Evolutionary conservation across 371 early-diverging fungal genomes (phyloP).

Genomic region (Cokeromyces recurvatus): DNA sequence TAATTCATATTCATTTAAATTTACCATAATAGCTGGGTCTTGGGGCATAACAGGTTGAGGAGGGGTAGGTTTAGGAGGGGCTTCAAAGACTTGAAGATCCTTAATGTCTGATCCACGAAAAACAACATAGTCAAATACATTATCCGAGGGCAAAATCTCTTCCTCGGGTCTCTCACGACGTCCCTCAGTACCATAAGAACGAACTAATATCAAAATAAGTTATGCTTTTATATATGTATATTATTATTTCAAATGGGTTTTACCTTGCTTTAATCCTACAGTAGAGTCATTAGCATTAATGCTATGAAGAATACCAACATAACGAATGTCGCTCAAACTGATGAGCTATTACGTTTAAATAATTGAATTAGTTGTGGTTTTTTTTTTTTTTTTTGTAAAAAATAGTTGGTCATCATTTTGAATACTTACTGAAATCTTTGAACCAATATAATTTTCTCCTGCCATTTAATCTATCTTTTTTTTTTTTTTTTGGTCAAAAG

Average conservation of each 20-base stretch:
- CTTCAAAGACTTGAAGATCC: slow-evolving; percentile 84
- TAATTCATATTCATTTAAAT: too few species aligned
- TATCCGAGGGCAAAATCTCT: slow-evolving; percentile 79
- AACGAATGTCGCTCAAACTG: slow-evolving; percentile 88
- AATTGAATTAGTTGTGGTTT: neutral
- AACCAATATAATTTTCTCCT: slow-evolving; percentile 66
- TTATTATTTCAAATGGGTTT: too few species aligned
- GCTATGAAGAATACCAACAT: slow-evolving; percentile 83
- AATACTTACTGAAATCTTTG: slow-evolving; percentile 58
- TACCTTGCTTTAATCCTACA: slow-evolving; percentile 87
- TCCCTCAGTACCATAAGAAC: slow-evolving; percentile 84
- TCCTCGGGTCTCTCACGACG: slow-evolving; percentile 74
- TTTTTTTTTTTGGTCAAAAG: too few species aligned
- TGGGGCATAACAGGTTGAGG: slow-evolving; percentile 62
- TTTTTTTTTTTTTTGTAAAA: neutral
- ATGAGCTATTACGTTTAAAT: slow-evolving; percentile 51
- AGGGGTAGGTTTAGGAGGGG: slow-evolving; percentile 33
- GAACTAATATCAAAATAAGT: slow-evolving; percentile 57
- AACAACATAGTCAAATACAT: slow-evolving; percentile 86
- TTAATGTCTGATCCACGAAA: slow-evolving; percentile 93
- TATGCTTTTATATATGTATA: too few species aligned
- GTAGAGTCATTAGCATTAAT: slow-evolving; percentile 88
- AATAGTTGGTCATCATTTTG: too few species aligned
- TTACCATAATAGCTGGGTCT: slow-evolving; percentile 73
- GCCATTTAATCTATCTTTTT: too few species aligned